Conservation (phyloP, 1,284 basidiomycete genomes). For the Moesziomyces sp. region DNA sequence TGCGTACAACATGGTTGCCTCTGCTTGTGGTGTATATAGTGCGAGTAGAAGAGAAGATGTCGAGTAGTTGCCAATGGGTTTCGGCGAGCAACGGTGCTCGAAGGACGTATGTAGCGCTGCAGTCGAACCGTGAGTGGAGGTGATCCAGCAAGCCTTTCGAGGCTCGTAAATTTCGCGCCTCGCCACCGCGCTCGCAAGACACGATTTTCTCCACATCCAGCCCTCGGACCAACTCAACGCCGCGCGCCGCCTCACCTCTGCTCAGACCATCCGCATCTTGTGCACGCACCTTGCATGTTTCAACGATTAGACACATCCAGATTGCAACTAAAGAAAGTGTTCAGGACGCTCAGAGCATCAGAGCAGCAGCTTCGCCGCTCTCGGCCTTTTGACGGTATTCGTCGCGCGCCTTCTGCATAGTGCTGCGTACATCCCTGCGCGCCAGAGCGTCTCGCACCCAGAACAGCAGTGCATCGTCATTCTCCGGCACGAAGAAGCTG, state of each 20-base stretch:
- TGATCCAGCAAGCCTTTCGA: no score
- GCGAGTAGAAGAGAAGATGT: background rate
- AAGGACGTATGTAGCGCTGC: no score
- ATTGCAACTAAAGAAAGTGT: background rate
- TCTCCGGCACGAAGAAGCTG: constrained; percentile 55
- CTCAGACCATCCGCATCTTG: background rate
- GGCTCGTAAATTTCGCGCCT: no score
- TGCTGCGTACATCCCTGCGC: constrained; percentile 23
- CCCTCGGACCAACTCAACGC: no score
- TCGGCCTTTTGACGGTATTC: constrained; percentile 27
- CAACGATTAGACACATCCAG: background rate
- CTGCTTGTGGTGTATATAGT: background rate
- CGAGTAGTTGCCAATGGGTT: no score
- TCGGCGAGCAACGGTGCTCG: no score
- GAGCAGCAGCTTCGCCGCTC: constrained; percentile 13
- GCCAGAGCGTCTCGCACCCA: constrained; percentile 53
- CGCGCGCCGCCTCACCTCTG: background rate
- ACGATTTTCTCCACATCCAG: no score
- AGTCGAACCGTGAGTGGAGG: no score
- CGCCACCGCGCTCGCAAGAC: no score
- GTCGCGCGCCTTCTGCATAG: constrained; percentile 20
- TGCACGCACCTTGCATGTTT: background rate
- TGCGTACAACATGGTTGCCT: background rate
- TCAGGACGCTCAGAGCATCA: constrained; percentile 14
- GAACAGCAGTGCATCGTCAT: constrained; percentile 59